A percentile compares a stretch with the other conserved stretches of the same genome.
These are phyloP conservation scores for Talaromyces marneffei DNA, from an alignment of 2,329 filamentous ascomycete species.

Conservation along the genomic window DNA sequence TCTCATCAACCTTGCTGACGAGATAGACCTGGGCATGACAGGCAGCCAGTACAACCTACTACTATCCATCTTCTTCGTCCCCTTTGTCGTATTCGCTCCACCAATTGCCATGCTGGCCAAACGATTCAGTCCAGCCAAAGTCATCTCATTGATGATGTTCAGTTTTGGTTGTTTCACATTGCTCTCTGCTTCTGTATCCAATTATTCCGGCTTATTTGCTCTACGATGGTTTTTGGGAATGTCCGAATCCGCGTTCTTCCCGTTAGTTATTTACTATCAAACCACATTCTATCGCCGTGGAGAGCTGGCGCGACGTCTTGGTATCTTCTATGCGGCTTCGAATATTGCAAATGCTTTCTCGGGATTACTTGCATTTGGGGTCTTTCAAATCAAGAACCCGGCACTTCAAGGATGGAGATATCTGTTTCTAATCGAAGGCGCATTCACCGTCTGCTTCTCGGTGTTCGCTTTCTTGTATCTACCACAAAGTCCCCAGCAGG, in stretches of 20 bases:
- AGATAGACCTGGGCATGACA: slow-evolving; percentile 50
- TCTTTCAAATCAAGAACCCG: slow-evolving; percentile 53
- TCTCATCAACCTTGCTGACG: background rate
- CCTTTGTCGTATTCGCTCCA: slow-evolving; percentile 65
- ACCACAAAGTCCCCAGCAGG: slow-evolving; percentile 58
- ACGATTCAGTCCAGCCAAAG: slow-evolving; percentile 58
- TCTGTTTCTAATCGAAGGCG: slow-evolving; percentile 53
- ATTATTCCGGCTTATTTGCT: slow-evolving; percentile 62
- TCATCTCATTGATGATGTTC: slow-evolving; percentile 64
- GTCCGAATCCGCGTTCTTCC: slow-evolving; percentile 64
- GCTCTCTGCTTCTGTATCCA: slow-evolving; percentile 50
- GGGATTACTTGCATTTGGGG: slow-evolving; percentile 54
- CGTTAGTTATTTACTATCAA: slow-evolving; percentile 60
- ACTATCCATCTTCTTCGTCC: slow-evolving; percentile 67
- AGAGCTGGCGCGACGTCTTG: slow-evolving; percentile 64
- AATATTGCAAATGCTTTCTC: slow-evolving; percentile 67
- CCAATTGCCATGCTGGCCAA: slow-evolving; percentile 63
- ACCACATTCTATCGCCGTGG: slow-evolving; percentile 65
- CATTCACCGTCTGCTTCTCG: slow-evolving; percentile 55
- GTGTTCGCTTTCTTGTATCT: slow-evolving; percentile 65
- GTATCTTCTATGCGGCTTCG: slow-evolving; percentile 69
- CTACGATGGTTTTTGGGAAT: slow-evolving; percentile 65
- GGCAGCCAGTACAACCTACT: slow-evolving; percentile 63
- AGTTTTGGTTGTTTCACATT: slow-evolving; percentile 62
- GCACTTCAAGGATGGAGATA: slow-evolving; percentile 48